Conservation (phyloP, 805 yeast genomes). For the Pichia kluyveri region DNA sequence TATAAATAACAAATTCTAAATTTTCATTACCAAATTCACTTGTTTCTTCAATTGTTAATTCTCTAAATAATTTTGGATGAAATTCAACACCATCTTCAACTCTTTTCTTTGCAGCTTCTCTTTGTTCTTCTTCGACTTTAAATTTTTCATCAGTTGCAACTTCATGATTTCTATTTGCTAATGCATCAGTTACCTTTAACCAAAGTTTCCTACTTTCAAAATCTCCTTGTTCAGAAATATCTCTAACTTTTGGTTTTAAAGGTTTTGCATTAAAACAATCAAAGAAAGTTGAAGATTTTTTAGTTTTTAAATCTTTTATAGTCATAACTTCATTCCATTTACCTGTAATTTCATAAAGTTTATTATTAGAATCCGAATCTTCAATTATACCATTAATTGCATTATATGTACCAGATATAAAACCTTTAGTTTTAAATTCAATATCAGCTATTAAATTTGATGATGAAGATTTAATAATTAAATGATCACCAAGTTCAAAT, state of each 20-base stretch:
- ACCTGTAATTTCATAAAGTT: slow-evolving; percentile 63
- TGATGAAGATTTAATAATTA: slow-evolving; percentile 59
- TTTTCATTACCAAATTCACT: slow-evolving; percentile 28
- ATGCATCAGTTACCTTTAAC: slow-evolving; percentile 73
- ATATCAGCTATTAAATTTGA: slow-evolving; percentile 63
- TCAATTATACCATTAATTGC: slow-evolving; percentile 71
- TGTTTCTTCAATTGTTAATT: slow-evolving; percentile 28
- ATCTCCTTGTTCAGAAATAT: slow-evolving; percentile 69
- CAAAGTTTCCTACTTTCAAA: slow-evolving; percentile 78
- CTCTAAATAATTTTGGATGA: slow-evolving; percentile 68
- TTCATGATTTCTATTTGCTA: slow-evolving; percentile 70
- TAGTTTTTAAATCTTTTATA: slow-evolving; percentile 41
- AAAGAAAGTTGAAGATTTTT: slow-evolving; percentile 40
- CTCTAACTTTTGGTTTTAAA: slow-evolving; percentile 62
- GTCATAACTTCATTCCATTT: slow-evolving; percentile 90
- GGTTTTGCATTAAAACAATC: slow-evolving; percentile 51
- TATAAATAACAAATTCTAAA: slow-evolving; percentile 60
- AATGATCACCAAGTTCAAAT: slow-evolving; percentile 88
- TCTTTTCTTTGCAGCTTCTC: slow-evolving; percentile 64
- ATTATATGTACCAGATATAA: slow-evolving; percentile 86
- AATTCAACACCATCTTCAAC: slow-evolving; percentile 71
- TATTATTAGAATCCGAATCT: slow-evolving; percentile 36
- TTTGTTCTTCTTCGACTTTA: slow-evolving; percentile 80
- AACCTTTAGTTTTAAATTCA: slow-evolving; percentile 93
- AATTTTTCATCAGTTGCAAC: slow-evolving; percentile 84